Percentiles rank a stretch among this genome's conserved stretches.
Conservation (phyloP, 495 filamentous ascomycete species). For the Daldinia caldariorum region DNA sequence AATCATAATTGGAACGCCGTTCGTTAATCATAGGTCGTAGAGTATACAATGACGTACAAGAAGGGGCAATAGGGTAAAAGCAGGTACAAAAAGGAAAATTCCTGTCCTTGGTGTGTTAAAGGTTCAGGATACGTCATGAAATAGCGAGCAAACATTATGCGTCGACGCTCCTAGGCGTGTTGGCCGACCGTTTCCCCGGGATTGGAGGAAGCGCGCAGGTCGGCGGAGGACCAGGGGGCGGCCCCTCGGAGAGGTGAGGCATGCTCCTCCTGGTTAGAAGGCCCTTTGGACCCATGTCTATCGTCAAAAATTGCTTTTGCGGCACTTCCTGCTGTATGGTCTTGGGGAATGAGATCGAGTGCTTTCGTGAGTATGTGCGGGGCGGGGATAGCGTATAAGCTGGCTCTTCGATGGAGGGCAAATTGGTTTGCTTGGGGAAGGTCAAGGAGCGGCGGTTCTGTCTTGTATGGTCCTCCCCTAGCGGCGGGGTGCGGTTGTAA, state of each 20-base stretch:
- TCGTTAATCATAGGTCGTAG: constrained; percentile 34
- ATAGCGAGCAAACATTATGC: constrained; percentile 5
- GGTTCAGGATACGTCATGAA: not conserved
- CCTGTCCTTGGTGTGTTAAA: constrained; percentile 1
- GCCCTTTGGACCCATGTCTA: constrained; percentile 45
- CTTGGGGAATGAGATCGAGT: constrained; percentile 43
- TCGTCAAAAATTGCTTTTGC: constrained; percentile 46
- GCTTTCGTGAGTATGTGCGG: constrained; percentile 38
- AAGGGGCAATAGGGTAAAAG: constrained; percentile 14
- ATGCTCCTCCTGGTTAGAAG: constrained; percentile 63
- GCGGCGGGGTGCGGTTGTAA: constrained; percentile 21
- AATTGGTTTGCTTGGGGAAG: constrained; percentile 21
- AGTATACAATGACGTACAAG: constrained; percentile 37
- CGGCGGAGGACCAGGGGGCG: constrained; percentile 70
- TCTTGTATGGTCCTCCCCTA: constrained; percentile 23
- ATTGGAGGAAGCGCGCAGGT: constrained; percentile 71
- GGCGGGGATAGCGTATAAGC: constrained; percentile 18
- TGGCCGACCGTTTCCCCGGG: constrained; percentile 50
- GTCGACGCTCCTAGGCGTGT: constrained; percentile 14
- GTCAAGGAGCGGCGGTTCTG: constrained; percentile 32
- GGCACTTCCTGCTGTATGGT: constrained; percentile 41
- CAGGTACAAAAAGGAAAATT: constrained; percentile 3
- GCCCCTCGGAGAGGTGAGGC: constrained; percentile 66
- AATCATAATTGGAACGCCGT: constrained; percentile 24
- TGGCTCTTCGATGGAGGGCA: constrained; percentile 31